Evolutionary conservation across 192 early-diverging fungal genomes (phyloP).

Genomic region (Rhizoclosmatium globosum): DNA sequence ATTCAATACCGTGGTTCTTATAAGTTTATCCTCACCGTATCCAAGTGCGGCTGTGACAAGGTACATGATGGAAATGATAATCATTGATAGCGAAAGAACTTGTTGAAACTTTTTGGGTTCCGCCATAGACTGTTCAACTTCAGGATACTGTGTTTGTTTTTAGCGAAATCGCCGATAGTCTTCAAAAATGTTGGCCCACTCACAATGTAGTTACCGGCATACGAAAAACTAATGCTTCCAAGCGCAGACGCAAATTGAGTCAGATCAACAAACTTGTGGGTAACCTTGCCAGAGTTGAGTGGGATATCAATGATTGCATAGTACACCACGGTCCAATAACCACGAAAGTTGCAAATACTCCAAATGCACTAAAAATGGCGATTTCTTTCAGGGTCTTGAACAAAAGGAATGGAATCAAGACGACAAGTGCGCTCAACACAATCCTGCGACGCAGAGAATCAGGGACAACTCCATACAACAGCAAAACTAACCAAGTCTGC

Average conservation of each 20-base stretch:
- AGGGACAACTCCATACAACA: not conserved
- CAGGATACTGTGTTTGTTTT: conserved; percentile 63
- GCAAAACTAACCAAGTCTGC: not conserved
- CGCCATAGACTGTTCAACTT: conserved; percentile 84
- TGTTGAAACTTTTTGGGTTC: conserved; percentile 72
- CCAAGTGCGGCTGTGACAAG: conserved; percentile 72
- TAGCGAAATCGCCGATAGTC: not conserved
- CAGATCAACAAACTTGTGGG: conserved; percentile 53
- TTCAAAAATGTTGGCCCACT: not conserved
- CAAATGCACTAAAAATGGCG: conserved; percentile 75
- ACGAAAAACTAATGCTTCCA: conserved; percentile 84
- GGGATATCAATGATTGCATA: conserved; percentile 60
- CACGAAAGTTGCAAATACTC: conserved; percentile 74
- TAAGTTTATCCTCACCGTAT: conserved; percentile 50
- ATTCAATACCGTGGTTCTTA: not conserved
- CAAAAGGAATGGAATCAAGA: conserved; percentile 77
- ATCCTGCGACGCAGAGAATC: conserved; percentile 58
- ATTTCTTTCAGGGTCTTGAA: conserved; percentile 85
- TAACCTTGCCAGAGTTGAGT: conserved; percentile 58
- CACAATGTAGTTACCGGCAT: conserved; percentile 78
- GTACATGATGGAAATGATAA: conserved; percentile 75
- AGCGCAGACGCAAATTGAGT: conserved; percentile 78
- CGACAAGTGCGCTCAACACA: conserved; percentile 61
- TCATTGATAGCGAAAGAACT: conserved; percentile 69
- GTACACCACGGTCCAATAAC: conserved; percentile 75